Conservation (phyloP, 306 rosid species). For the Carpinus fangiana region DNA sequence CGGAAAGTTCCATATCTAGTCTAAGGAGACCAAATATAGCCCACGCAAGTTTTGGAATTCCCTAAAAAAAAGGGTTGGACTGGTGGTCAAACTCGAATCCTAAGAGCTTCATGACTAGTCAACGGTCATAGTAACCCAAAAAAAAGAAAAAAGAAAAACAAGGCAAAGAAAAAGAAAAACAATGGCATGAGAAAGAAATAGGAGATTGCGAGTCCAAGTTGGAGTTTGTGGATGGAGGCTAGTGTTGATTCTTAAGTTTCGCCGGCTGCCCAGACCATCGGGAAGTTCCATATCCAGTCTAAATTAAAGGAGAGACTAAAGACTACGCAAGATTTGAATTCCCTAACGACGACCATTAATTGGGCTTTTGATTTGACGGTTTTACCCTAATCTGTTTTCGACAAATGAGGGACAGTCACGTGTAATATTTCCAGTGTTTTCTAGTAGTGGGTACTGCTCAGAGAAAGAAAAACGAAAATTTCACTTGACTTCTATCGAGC, state of each 20-base stretch:
- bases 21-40: constrained; percentile 12
- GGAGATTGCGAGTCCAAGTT: constrained; percentile 43
- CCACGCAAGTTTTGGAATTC: not conserved
- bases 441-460: no score
- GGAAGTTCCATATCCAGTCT: not conserved
- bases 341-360: not conserved
- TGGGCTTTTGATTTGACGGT: no score
- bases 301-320: constrained; percentile 10
- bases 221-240: not conserved
- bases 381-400: no score
- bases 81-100: not conserved
- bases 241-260: not conserved
- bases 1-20: not conserved
- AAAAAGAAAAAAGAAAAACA: not conserved
- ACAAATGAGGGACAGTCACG: no score
- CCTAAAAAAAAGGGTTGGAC: not conserved
- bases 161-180: not conserved
- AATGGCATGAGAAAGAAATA: not conserved
- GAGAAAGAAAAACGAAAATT: no score
- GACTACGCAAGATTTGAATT: not conserved
- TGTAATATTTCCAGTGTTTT: no score
- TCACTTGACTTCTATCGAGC: no score
- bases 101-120: not conserved
- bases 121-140: not conserved
- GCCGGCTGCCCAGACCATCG: not conserved